Percentiles rank a stretch among this genome's conserved stretches.
Conservation (phyloP, 2,329 filamentous ascomycete genomes). For the Aspergillus transmontanensis region DNA sequence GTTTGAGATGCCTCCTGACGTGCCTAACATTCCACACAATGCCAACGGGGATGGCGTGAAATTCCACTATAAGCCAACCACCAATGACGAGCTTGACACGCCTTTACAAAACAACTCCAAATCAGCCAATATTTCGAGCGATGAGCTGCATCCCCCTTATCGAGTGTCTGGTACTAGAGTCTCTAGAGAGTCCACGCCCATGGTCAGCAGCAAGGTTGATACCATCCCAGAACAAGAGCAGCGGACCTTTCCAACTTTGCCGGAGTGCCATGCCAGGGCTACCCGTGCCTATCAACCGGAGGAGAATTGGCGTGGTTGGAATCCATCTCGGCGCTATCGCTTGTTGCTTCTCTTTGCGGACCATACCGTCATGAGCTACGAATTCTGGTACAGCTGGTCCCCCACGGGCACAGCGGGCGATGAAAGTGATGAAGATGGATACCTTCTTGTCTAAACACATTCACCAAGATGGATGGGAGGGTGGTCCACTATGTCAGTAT, state of each 20-base stretch:
- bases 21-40: constrained; percentile 33
- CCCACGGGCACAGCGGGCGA: constrained; percentile 10
- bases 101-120: neutral
- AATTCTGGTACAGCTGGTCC: constrained; percentile 53
- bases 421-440: constrained; percentile 18
- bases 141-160: neutral
- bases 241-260: constrained; percentile 25
- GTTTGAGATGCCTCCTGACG: constrained; percentile 40
- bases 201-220: constrained; percentile 9
- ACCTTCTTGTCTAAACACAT: constrained; percentile 16
- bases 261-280: constrained; percentile 39
- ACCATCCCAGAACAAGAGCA: neutral
- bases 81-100: constrained; percentile 6
- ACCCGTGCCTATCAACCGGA: constrained; percentile 34
- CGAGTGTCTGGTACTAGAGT: neutral
- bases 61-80: constrained; percentile 24
- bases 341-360: constrained; percentile 60
- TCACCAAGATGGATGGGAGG: neutral
- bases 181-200: neutral
- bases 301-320: constrained; percentile 43
- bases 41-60: constrained; percentile 20
- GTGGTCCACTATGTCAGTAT: neutral
- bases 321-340: constrained; percentile 50
- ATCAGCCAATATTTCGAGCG: neutral
- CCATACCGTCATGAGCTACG: constrained; percentile 61